These are phyloP conservation scores for Nematocida sp. DNA, from an alignment of 371 early-diverging fungal species.

Conservation along the genomic window DNA sequence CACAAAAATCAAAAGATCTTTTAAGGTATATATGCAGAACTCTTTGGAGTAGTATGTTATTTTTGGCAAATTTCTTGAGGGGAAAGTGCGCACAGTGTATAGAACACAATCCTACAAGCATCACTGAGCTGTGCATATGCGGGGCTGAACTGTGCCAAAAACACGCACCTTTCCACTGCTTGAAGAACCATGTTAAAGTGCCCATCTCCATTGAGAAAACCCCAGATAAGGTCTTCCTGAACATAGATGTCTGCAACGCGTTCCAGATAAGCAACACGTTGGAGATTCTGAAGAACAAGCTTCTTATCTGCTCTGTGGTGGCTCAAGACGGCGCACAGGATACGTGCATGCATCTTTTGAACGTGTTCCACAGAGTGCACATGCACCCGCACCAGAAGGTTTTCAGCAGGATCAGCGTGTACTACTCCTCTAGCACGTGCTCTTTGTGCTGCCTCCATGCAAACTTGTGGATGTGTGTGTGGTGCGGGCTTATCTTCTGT, in stretches of 20 bases:
- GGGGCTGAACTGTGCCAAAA: conserved; percentile 19
- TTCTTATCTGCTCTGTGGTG: too few relatives aligned
- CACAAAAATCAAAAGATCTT: background rate
- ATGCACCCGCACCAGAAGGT: too few relatives aligned
- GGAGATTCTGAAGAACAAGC: too few relatives aligned
- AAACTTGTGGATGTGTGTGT: conserved; percentile 69
- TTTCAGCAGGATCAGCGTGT: background rate
- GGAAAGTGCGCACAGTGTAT: conserved; percentile 25
- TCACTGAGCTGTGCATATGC: conserved; percentile 1
- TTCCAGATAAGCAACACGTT: too few relatives aligned
- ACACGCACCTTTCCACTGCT: conserved; percentile 10
- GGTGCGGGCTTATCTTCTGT: conserved; percentile 69
- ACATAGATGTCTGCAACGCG: too few relatives aligned
- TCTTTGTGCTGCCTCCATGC: conserved; percentile 55
- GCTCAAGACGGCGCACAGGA: too few relatives aligned
- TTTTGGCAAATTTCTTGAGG: background rate
- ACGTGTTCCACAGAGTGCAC: too few relatives aligned
- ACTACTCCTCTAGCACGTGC: background rate
- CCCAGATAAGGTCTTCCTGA: too few relatives aligned
- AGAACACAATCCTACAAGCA: background rate
- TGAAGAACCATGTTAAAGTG: background rate
- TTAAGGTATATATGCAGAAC: conserved; percentile 9
- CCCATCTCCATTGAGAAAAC: conserved; percentile 5
- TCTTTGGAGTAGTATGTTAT: background rate
- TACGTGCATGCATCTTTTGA: too few relatives aligned